Evolutionary conservation across 2,329 filamentous ascomycete species (phyloP).

Genomic region (Zymoseptoria tritici): DNA sequence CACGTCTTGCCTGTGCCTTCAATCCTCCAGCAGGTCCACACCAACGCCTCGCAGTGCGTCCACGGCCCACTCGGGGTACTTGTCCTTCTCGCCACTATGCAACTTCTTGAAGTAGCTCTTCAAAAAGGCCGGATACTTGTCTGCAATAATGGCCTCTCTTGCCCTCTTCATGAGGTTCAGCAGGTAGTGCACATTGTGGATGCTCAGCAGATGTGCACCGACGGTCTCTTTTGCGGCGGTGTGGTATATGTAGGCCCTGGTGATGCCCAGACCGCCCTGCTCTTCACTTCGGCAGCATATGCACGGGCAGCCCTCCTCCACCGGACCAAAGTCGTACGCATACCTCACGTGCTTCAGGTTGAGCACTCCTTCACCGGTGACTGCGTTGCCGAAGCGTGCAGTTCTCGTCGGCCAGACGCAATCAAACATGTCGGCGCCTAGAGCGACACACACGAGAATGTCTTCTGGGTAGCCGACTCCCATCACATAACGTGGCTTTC

Average conservation of each 20-base stretch:
- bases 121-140: constrained; percentile 67
- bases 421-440: constrained; percentile 99
- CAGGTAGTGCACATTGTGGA: constrained; percentile 94
- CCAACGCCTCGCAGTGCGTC: constrained; percentile 71
- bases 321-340: constrained; percentile 70
- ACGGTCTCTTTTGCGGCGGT: constrained; percentile 91
- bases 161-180: constrained; percentile 71
- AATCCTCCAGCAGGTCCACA: constrained; percentile 56
- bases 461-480: constrained; percentile 96
- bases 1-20: background rate
- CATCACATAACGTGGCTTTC: constrained; percentile 99
- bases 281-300: constrained; percentile 62
- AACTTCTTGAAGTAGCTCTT: constrained; percentile 68
- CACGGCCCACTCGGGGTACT: constrained; percentile 78
- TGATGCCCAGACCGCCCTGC: constrained; percentile 66
- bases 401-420: constrained; percentile 98
- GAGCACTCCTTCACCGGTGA: constrained; percentile 72
- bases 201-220: constrained; percentile 75
- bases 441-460: constrained; percentile 81
- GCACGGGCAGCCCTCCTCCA: constrained; percentile 78
- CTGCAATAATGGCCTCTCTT: constrained; percentile 50
- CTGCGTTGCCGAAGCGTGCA: constrained; percentile 88
- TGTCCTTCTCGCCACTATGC: constrained; percentile 55
- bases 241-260: constrained; percentile 84
- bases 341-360: constrained; percentile 74